Evolutionary conservation across 805 yeast genomes (phyloP).

Genomic region (Zygotorulaspora sp.): DNA sequence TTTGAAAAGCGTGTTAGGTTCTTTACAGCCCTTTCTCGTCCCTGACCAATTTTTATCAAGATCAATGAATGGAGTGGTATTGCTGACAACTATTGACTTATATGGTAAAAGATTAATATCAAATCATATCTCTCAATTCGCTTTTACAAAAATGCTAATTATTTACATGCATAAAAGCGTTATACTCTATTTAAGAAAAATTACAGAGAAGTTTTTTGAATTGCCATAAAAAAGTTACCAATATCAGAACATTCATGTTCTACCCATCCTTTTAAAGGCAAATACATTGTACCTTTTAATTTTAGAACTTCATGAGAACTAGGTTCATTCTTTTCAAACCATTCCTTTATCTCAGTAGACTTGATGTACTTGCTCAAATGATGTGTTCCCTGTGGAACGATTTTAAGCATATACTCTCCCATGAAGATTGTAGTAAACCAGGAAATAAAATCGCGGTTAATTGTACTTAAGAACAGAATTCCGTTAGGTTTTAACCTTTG

Average conservation of each 20-base stretch:
- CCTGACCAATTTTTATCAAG: too few species aligned
- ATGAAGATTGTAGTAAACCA: constrained; percentile 90
- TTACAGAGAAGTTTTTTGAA: constrained; percentile 41
- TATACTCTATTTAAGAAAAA: not conserved
- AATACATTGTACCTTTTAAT: constrained; percentile 72
- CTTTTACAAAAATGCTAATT: too few species aligned
- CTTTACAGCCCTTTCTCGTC: too few species aligned
- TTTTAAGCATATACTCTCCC: constrained; percentile 73
- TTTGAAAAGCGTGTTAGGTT: too few species aligned
- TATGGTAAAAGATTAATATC: too few species aligned
- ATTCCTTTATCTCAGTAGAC: constrained; percentile 61
- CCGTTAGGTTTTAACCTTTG: constrained; percentile 65
- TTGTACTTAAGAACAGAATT: constrained; percentile 81
- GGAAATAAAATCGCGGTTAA: constrained; percentile 79
- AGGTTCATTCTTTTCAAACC: constrained; percentile 47
- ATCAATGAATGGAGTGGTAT: too few species aligned
- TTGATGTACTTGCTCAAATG: constrained; percentile 81
- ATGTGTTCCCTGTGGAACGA: constrained; percentile 94
- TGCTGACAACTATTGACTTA: too few species aligned
- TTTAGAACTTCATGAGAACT: constrained; percentile 54
- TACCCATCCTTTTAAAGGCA: constrained; percentile 84
- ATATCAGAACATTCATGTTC: constrained; percentile 53
- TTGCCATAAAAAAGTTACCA: constrained; percentile 90
- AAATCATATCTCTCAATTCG: too few species aligned
- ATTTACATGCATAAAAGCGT: too few species aligned